Evolutionary conservation across 176 grass and related monocot species (phyloP).

Genomic region (Avena eriantha): DNA sequence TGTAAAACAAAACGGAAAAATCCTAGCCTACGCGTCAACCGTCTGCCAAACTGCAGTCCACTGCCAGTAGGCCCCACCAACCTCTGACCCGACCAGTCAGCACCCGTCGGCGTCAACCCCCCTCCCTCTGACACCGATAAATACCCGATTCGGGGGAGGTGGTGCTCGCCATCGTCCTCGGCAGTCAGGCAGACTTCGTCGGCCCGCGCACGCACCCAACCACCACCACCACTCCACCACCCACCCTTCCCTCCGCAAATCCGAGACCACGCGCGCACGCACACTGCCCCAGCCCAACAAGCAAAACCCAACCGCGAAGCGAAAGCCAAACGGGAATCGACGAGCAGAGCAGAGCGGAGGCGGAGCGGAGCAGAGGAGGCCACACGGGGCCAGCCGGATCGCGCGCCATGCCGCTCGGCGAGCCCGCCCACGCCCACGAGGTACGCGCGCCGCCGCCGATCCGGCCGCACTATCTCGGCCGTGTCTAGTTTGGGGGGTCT

Average conservation of each 20-base stretch:
- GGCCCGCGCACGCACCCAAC: conserved; percentile 1
- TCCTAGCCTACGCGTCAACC: too few relatives aligned
- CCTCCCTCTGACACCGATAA: conserved; percentile 27
- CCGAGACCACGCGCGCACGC: conserved; percentile 31
- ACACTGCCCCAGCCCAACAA: neutral
- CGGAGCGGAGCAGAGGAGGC: neutral
- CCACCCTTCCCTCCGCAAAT: conserved; percentile 23
- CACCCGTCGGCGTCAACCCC: conserved; percentile 24
- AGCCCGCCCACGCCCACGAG: conserved; percentile 51
- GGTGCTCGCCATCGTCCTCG: conserved; percentile 16
- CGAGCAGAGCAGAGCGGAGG: neutral
- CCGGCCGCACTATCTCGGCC: neutral
- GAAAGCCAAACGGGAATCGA: neutral
- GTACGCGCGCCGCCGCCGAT: conserved; percentile 20
- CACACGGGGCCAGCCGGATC: conserved; percentile 41
- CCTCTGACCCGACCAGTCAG: neutral
- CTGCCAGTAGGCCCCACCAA: neutral
- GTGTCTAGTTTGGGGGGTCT: too few relatives aligned
- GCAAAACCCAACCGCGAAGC: neutral
- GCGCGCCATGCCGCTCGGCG: conserved; percentile 58
- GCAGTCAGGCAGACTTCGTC: neutral
- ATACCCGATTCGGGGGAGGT: conserved; percentile 37
- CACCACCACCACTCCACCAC: conserved; percentile 31
- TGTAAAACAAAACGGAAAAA: too few relatives aligned
- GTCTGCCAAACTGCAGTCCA: too few relatives aligned